Evolutionary conservation across 805 yeast genomes (phyloP).

Genomic region (Lipomyces starkeyi): DNA sequence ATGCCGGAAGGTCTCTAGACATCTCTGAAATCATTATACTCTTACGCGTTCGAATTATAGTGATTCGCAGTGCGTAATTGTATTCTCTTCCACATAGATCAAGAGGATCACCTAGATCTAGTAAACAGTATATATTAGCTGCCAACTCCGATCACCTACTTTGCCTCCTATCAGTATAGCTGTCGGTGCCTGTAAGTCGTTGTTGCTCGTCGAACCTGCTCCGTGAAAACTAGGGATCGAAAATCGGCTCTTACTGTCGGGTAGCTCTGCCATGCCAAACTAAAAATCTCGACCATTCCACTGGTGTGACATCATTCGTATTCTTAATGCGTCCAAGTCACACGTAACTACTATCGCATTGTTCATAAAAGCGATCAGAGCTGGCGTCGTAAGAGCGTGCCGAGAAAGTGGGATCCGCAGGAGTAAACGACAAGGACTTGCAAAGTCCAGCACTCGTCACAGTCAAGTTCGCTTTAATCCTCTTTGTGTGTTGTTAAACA

Average conservation of each 20-base stretch:
- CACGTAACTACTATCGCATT: neutral
- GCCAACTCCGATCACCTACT: neutral
- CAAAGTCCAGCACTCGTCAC: neutral
- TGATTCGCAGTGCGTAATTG: too few relatives aligned
- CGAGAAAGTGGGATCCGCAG: neutral
- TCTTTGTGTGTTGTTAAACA: too few relatives aligned
- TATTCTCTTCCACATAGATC: too few relatives aligned
- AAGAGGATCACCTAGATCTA: neutral
- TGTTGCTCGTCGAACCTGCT: neutral
- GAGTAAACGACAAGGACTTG: neutral
- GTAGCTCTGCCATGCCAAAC: too few relatives aligned
- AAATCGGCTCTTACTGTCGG: too few relatives aligned
- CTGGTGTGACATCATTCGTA: too few relatives aligned
- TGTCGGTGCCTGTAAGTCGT: neutral
- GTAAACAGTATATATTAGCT: neutral
- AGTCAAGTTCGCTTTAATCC: too few relatives aligned
- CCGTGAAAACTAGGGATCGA: too few relatives aligned
- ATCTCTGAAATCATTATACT: too few relatives aligned
- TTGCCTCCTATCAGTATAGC: neutral
- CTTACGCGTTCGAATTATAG: neutral
- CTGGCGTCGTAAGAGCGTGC: neutral
- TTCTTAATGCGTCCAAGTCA: neutral
- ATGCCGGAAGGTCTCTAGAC: too few relatives aligned
- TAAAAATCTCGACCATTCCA: too few relatives aligned
- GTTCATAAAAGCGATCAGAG: neutral